Evolutionary conservation across 139 green algal genomes (phyloP), one percentile per base, ranked within the genome.

Genomic region (Bryopsis sp.): DNA sequence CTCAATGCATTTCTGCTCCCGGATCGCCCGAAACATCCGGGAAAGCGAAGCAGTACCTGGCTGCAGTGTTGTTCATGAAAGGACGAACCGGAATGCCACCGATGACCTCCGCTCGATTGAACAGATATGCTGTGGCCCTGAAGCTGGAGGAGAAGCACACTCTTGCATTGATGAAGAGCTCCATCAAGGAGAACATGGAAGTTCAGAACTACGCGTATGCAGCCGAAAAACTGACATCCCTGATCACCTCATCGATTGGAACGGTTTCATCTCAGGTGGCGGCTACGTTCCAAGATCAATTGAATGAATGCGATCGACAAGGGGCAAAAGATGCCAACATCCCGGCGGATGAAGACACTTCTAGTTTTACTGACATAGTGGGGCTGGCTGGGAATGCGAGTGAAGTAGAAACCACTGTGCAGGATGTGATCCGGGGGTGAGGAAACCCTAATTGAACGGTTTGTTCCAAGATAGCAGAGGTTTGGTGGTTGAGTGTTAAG

Each of bases 61-160:
- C 62, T 37, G 62, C 62, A 54, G 62, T 69, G 3, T 28, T 58
- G 4, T 57, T 69, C 3, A 24, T 69, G 62, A 54, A 57, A n/a
- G 62, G 19, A 69, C 15, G 62, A 5, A 15, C 22, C 4, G 35
- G 7, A 33, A 5, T 54, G 5, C 32, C 62, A 48, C 31, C 7
- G 28, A 29, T 4, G 15, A 26, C 35, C 4, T 35, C 62, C 15
- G 62, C 62, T 69, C 35, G 62, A 57, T 19, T 69, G 36, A 26
- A 58, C n/a, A 11, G 62, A 8, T 58, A 38, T 35, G 37, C 62
- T 50, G 62, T 36, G 11, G 35, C 62, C 3, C 26, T 69, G 26
- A 28, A 69, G 7, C 24, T 69, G 38, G 62, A 69, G 3, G 36
- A 69, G 31, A 69, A 54, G 37, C 62, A 69, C 37, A 69, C 48